Conservation (phyloP, 768 basidiomycete species). For the Asterophora parasitica region DNA sequence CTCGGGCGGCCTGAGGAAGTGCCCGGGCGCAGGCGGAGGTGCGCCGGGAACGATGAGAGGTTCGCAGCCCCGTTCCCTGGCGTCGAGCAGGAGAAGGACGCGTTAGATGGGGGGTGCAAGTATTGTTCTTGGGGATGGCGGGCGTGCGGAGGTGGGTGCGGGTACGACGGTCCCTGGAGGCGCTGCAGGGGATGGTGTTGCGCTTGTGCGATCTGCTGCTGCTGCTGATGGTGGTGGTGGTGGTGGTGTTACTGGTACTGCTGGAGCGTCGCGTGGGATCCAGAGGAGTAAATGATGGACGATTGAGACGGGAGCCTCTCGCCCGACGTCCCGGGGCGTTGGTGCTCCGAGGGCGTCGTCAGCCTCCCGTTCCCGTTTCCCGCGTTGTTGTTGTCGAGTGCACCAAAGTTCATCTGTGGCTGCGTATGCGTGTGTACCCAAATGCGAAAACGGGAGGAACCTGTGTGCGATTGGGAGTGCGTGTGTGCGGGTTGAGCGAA, state of each 20-base stretch:
- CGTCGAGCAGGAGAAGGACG: too few relatives aligned
- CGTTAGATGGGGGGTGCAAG: too few relatives aligned
- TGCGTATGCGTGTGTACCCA: too few relatives aligned
- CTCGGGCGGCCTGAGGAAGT: conserved; percentile 8
- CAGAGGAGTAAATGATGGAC: conserved; percentile 64
- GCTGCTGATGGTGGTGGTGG: conserved; percentile 5
- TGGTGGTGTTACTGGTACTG: conserved; percentile 2
- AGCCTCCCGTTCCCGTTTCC: too few relatives aligned
- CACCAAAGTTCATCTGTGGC: too few relatives aligned
- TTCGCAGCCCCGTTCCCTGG: too few relatives aligned
- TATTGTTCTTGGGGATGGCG: conserved; percentile 1
- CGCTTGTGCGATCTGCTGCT: background rate
- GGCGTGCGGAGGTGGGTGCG: background rate
- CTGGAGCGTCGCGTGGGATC: conserved; percentile 36
- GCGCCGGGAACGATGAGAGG: conserved; percentile 4
- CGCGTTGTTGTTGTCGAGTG: too few relatives aligned
- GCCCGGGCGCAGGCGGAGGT: conserved; percentile 4
- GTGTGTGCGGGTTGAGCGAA: too few relatives aligned
- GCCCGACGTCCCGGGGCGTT: conserved; percentile 55
- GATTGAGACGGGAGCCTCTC: conserved; percentile 48
- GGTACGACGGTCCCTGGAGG: too few relatives aligned
- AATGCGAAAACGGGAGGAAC: too few relatives aligned
- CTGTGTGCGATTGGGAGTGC: too few relatives aligned
- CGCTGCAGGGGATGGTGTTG: conserved; percentile 5
- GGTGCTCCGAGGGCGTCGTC: too few relatives aligned